Base-by-base conservation (phyloP, 257 asterid genomes). In the Fraxinus americana region DNA sequence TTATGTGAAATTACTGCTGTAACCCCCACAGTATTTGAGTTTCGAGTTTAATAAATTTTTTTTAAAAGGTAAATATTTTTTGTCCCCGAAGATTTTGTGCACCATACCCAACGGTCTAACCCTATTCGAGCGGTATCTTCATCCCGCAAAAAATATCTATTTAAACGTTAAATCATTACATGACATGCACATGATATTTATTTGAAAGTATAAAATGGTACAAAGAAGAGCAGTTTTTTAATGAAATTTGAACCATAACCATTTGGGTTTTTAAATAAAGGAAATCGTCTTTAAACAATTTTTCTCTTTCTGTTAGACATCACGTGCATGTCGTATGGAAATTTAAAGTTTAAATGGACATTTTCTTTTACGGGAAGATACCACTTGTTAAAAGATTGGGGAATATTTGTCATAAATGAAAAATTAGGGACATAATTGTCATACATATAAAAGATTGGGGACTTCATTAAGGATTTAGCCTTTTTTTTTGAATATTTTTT, bases 1-100 rank as follows among this genome's bases (percentile, higher is more conserved):
- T 61, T 30, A 34, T 72, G 73, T 52, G 79, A 78, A 72, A 61
- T 85, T 82, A 84, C 87, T 23, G 1, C 41, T 38, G 23, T 82
- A 74, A 70, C 84, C 87, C 48, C 66, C 4, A 19, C 66, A 19
- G 11, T 2, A 21, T 54, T 19, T 52, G 19, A 14, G n/a, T 43
- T 43, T 12, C 17, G 19, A 1, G 19, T 45, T 45, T 45, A 12
- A 45, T 2, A 12, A 10, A n/a, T 41, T 45, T 45, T 2, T 45
- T 45, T 12, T 43, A 12, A 43, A 43, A 0, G 50, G 17, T 41
- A 41, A 41, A 39, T 10, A 10, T 1, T 10, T 30, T 30, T 30
- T 2, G 34, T 30, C 34, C 34, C 2, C 34, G 34, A 30, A 30
- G 34, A 30, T 30, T 30, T 30, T 43, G 52, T 43, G 0, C 52